Conservation (phyloP, 345 rosid species). For the Citrus inodora region DNA sequence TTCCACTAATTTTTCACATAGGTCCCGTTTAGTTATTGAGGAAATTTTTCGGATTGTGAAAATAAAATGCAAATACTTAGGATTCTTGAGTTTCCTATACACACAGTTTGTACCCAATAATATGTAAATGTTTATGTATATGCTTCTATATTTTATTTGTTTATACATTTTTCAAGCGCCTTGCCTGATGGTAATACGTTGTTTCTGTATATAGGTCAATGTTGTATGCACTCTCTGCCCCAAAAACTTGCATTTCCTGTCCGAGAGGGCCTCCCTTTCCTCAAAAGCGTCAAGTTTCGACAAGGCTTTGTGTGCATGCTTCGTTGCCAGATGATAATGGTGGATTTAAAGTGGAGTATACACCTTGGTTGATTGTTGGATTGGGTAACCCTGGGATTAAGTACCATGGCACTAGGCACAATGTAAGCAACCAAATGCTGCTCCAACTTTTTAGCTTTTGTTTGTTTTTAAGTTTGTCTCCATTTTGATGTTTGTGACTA, state of each 20-base stretch:
- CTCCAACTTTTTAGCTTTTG: background rate
- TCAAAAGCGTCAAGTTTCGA: slow-evolving; percentile 26
- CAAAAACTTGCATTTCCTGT: slow-evolving; percentile 39
- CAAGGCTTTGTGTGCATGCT: slow-evolving; percentile 44
- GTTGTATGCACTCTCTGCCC: slow-evolving; percentile 54
- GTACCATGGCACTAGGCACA: slow-evolving; percentile 94
- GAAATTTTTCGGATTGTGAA: background rate
- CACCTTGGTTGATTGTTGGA: slow-evolving; percentile 96
- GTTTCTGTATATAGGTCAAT: slow-evolving; percentile 43
- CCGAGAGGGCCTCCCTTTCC: slow-evolving; percentile 23
- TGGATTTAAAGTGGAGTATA: slow-evolving; percentile 60
- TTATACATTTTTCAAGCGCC: background rate
- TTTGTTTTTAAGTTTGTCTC: background rate
- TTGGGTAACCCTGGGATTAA: slow-evolving; percentile 93
- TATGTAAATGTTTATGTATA: background rate
- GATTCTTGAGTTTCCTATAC: background rate
- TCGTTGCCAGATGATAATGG: slow-evolving; percentile 28
- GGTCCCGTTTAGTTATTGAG: background rate
- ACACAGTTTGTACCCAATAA: no score
- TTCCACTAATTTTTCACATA: background rate
- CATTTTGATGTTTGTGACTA: slow-evolving; percentile 11
- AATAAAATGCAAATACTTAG: background rate
- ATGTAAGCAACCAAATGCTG: slow-evolving; percentile 40
- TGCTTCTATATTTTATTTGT: background rate
- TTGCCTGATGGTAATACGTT: background rate